Base-by-base conservation (phyloP, 169 alveolate species). In the Plasmodium fragile region DNA sequence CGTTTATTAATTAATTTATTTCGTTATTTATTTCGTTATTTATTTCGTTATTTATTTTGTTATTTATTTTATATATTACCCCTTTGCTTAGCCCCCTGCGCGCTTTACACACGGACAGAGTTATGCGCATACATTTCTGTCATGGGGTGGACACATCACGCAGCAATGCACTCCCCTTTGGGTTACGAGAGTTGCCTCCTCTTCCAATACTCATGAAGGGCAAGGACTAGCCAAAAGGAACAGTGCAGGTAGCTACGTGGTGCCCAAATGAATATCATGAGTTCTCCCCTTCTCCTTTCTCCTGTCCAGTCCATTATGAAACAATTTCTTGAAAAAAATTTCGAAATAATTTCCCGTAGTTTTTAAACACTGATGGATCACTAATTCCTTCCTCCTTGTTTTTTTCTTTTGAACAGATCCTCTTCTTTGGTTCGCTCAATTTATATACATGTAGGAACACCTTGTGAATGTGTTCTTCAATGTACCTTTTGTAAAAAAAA, bases 391-490 rank as follows among this genome's bases (percentile, higher is more conserved):
- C 59, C 59, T 71, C 53, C 78, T 49, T 69, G 55, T 81, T 53
- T 34, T 2, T 11, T 53, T 52, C n/a, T 3, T 41, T 13, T 49
- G 32, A n/a, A 39, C 8, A 11, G 18, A 1, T 4, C 30, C 16
- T 8, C 18, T 83, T 84, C 41, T 73, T 84, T 73, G 36, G 3
- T 0, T 49, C 28, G n/a, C 59, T 84, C 43, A 84, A 73, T 34
- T 84, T 84, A 43, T 84, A 84, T 43, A 30, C 53, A 84, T 53
- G 53, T 49, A 49, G 25, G 43, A 84, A 84, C 18, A 72, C 32
- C 53, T 30, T 84, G 13, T 75, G 43, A 59, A 84, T 84, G 69
- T 84, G 92, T n/a, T 84, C 92, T 84, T 30, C 65, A 36, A 84
- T 84, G n/a, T 84, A 84, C 52, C 52, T 34, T 84, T 73, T 84